phyloP scores from a whole-genome alignment of 495 filamentous ascomycete genomes.

The Talaromyces adpressus region DNA sequence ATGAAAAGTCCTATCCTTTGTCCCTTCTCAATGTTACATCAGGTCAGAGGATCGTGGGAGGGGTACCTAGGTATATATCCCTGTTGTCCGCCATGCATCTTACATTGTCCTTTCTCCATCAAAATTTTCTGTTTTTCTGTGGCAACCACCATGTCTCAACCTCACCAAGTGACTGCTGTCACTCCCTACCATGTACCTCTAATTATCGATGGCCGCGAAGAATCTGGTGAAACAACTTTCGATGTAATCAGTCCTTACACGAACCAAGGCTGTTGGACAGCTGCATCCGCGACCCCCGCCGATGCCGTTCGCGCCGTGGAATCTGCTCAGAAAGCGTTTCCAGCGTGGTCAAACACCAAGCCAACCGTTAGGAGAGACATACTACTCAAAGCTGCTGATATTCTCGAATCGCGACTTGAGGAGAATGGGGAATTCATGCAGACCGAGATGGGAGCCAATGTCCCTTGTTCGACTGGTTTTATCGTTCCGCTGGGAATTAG shows the following conservation, averaged over 20 bases:
- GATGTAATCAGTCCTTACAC: constrained; percentile 59
- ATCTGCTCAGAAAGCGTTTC: constrained; percentile 57
- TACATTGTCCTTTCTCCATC: too few species aligned
- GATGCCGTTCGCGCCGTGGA: constrained; percentile 56
- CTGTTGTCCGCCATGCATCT: too few species aligned
- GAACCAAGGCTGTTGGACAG: constrained; percentile 49
- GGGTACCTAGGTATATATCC: too few species aligned
- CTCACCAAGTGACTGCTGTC: not conserved
- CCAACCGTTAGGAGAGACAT: constrained; percentile 61
- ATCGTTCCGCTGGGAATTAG: constrained; percentile 42
- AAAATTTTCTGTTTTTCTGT: too few species aligned
- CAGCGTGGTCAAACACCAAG: constrained; percentile 59
- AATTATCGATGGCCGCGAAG: constrained; percentile 3
- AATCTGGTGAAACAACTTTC: constrained; percentile 30
- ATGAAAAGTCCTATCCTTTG: too few species aligned
- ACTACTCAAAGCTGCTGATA: constrained; percentile 61
- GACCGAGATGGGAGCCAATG: constrained; percentile 63
- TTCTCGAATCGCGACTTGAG: constrained; percentile 53
- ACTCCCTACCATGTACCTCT: not conserved
- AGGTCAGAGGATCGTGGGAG: too few species aligned
- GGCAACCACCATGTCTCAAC: not conserved
- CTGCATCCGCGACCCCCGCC: constrained; percentile 50
- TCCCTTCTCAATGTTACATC: too few species aligned
- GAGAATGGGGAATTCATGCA: constrained; percentile 58
- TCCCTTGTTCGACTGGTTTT: constrained; percentile 46